Evolutionary conservation across 1,139 yeast genomes (phyloP).

Genomic region (Yamadazyma triangularis): DNA sequence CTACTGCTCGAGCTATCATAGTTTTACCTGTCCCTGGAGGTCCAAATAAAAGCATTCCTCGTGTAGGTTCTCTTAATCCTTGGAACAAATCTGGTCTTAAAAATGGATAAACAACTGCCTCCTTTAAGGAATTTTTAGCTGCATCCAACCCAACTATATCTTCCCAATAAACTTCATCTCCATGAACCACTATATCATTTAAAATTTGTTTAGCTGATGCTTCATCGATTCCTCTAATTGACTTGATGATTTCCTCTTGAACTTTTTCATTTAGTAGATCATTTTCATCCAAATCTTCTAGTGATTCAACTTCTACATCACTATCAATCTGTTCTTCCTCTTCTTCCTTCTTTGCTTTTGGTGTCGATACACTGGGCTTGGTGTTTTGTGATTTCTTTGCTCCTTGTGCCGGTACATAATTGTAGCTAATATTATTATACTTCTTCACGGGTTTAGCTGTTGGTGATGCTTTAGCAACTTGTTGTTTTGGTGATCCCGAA

Average conservation of each 20-base stretch:
- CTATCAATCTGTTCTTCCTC: conserved; percentile 8
- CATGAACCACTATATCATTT: conserved; percentile 87
- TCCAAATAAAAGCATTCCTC: conserved; percentile 94
- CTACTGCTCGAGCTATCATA: conserved; percentile 96
- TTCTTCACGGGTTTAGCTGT: conserved; percentile 8
- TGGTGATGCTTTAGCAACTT: conserved; percentile 4
- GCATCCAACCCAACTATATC: conserved; percentile 92
- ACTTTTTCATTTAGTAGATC: conserved; percentile 53
- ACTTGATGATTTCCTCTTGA: conserved; percentile 46
- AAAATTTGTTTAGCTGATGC: conserved; percentile 59
- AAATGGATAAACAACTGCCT: conserved; percentile 95
- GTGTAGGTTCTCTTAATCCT: conserved; percentile 91
- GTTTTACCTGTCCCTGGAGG: conserved; percentile 99
- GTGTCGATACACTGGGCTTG: conserved; percentile 4
- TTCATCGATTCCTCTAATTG: conserved; percentile 40
- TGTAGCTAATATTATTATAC: conserved; percentile 25
- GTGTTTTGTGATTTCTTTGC: conserved; percentile 6
- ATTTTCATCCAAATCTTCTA: conserved; percentile 13
- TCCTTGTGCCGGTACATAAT: conserved; percentile 17
- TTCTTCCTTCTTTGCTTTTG: conserved; percentile 4
- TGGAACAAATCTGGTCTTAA: conserved; percentile 87
- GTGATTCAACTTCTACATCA: conserved; percentile 11
- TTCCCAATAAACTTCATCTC: conserved; percentile 96
- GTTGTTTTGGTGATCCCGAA: conserved; percentile 5
- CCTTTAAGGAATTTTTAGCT: conserved; percentile 87